A percentile compares a stretch with the other conserved stretches of the same genome.
Evolutionary conservation across 2,329 filamentous ascomycete species (phyloP).

Genomic region (Claviceps sorghi): DNA sequence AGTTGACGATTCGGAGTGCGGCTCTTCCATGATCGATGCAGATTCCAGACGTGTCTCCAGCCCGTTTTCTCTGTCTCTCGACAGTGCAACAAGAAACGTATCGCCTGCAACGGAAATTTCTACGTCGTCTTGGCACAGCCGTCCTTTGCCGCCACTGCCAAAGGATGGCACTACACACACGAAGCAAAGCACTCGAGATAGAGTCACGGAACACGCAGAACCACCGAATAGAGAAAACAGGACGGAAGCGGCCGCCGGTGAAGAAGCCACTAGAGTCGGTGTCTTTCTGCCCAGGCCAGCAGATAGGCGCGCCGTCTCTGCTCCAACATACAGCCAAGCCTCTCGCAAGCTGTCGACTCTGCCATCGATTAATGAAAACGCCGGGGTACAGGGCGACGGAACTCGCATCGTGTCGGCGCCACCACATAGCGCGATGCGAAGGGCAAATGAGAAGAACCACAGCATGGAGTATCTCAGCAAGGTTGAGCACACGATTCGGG

Average conservation of each 20-base stretch:
- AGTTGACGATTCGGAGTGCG: conserved; percentile 21
- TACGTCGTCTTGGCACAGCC: conserved; percentile 27
- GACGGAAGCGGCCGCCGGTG: conserved; percentile 9
- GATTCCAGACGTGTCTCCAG: conserved; percentile 22
- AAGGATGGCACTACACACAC: conserved; percentile 12
- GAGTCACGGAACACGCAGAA: conserved; percentile 10
- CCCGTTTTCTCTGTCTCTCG: conserved; percentile 28
- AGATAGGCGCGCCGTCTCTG: conserved; percentile 35
- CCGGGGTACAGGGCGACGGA: conserved; percentile 19
- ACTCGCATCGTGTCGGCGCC: conserved; percentile 33
- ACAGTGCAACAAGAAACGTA: conserved; percentile 14
- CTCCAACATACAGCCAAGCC: conserved; percentile 30
- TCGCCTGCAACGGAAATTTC: conserved; percentile 16
- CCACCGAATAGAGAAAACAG: conserved; percentile 14
- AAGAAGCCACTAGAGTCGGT: conserved; percentile 16
- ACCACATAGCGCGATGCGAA: conserved; percentile 19
- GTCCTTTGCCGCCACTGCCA: conserved; percentile 38
- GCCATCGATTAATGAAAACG: conserved; percentile 35
- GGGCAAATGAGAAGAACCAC: conserved; percentile 17
- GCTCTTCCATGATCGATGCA: conserved; percentile 18
- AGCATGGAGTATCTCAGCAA: conserved; percentile 31
- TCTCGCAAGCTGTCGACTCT: conserved; percentile 25
- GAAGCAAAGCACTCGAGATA: conserved; percentile 9
- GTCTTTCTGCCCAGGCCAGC: conserved; percentile 18
- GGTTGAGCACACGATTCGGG: conserved; percentile 37